A percentile compares a stretch with the other conserved stretches of the same genome.
These are phyloP conservation scores for Pichia manshurica DNA, from an alignment of 805 yeast species.

Conservation along the genomic window DNA sequence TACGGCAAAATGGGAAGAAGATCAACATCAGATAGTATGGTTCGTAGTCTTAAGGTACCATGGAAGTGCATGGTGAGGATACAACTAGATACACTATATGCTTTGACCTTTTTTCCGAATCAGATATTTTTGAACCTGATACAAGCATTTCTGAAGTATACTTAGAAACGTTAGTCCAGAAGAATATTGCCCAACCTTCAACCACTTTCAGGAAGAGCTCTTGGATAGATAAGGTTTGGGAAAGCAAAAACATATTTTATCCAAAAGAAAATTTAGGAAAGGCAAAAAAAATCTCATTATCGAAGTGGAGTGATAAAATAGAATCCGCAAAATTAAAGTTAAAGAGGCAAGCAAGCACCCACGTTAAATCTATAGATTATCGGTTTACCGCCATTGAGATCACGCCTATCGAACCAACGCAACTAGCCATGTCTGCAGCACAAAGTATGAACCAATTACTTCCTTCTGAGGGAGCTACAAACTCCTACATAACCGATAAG, in stretches of 20 bases:
- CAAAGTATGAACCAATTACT: neutral
- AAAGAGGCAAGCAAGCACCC: neutral
- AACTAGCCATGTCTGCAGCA: neutral
- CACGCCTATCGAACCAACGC: constrained; percentile 21
- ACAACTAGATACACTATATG: constrained; percentile 4
- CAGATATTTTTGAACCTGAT: neutral
- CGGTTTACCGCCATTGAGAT: constrained; percentile 33
- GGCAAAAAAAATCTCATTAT: neutral
- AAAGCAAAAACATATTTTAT: constrained; percentile 6
- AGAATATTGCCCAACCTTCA: neutral
- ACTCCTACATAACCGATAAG: constrained; percentile 32
- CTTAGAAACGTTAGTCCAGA: neutral
- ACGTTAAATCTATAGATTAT: constrained; percentile 22
- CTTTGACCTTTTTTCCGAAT: constrained; percentile 7
- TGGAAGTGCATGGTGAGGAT: neutral
- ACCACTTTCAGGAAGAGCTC: neutral
- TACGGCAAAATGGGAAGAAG: too few relatives aligned
- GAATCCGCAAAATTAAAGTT: neutral
- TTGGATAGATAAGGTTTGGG: constrained; percentile 7
- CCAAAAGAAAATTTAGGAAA: neutral
- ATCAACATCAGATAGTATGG: too few relatives aligned
- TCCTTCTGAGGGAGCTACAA: constrained; percentile 5
- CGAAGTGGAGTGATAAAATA: neutral
- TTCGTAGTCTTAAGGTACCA: neutral
- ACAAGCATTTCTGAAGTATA: neutral